Evolutionary conservation across 75 land plant genomes (phyloP).

Genomic region (Picea glauca): DNA sequence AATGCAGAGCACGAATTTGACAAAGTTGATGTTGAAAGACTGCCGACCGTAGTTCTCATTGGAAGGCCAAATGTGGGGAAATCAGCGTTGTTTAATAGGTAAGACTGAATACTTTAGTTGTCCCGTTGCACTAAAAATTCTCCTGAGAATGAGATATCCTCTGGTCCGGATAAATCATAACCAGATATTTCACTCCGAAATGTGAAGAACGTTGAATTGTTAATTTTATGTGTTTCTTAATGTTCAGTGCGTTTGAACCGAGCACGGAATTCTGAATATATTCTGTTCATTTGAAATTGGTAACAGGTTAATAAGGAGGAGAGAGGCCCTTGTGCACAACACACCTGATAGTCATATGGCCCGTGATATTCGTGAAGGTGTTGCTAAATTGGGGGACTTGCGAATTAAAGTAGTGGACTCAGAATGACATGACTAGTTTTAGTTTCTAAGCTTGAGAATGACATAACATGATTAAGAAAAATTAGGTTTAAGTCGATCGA

Average conservation of each 20-base stretch:
- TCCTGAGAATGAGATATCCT: not conserved
- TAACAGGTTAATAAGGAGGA: slow-evolving; percentile 79
- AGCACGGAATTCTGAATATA: not conserved
- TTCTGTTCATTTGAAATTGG: not conserved
- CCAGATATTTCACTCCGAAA: not conserved
- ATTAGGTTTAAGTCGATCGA: no score
- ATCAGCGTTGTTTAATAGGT: slow-evolving; percentile 97
- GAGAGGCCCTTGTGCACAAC: slow-evolving; percentile 95
- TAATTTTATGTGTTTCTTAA: not conserved
- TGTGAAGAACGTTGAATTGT: not conserved
- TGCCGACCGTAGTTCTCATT: slow-evolving; percentile 75
- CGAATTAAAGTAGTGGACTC: slow-evolving; percentile 87
- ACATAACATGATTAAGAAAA: no score
- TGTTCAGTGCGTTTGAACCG: not conserved
- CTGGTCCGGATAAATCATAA: not conserved
- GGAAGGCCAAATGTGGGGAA: slow-evolving; percentile 99
- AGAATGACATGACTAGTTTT: no score
- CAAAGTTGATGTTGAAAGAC: slow-evolving; percentile 33
- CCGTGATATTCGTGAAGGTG: slow-evolving; percentile 92
- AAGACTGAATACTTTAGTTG: not conserved
- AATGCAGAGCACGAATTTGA: slow-evolving; percentile 37
- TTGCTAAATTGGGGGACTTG: slow-evolving; percentile 89
- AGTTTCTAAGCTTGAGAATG: no score
- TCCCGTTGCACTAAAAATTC: not conserved
- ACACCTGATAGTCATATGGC: slow-evolving; percentile 95